Evolutionary conservation across 179 eudicot species (phyloP), one percentile per base, ranked within the genome.

Genomic region (Heliamphora pulchella): DNA sequence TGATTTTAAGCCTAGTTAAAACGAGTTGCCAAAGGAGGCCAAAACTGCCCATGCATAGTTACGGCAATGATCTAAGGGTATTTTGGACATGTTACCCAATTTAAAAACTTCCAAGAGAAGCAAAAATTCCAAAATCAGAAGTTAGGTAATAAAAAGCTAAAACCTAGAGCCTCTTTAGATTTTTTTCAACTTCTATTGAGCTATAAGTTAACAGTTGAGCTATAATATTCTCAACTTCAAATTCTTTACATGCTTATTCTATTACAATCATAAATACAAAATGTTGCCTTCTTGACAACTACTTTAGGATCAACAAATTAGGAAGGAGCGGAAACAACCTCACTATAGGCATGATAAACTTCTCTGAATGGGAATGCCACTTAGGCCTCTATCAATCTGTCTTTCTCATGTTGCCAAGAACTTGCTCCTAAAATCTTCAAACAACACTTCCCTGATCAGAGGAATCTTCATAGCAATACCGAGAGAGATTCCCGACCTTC

Each of bases 401-500:
- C 70, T 66, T 6, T 10, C 41, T 66, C 1, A 10, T 54, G 58
- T 54, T 54, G 10, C 58, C 58, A 54, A 54, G 11, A 54, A 7
- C 58, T 54, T 0, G 13, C 58, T 8, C 10, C 73, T 41, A 69
- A 6, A 43, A 43, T 14, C 61, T 58, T 41, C 43, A 20, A 14
- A 55, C 44, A n/a, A 62, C 17, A 71, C 70, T 80, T 67, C 11
- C 81, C 39, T 79, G 68, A 81, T 82, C 78, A 9, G 68, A 70
- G 58, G 17, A 44, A 18, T 82, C 69, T 58, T 80, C 75, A 31
- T n/a, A 78, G 47, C 54, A 64, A n/a, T 51, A 55, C n/a, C 79
- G 84, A 75, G 82, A 76, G 13, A 78, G 79, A 20, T 81, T 81
- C 18, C 62, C 79, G 58, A 79, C 76, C 55, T 82, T 80, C 5